A percentile compares a stretch with the other conserved stretches of the same genome.
Evolutionary conservation across 208 protist species (phyloP).

Genomic region (Herpetomonas tarakana): DNA sequence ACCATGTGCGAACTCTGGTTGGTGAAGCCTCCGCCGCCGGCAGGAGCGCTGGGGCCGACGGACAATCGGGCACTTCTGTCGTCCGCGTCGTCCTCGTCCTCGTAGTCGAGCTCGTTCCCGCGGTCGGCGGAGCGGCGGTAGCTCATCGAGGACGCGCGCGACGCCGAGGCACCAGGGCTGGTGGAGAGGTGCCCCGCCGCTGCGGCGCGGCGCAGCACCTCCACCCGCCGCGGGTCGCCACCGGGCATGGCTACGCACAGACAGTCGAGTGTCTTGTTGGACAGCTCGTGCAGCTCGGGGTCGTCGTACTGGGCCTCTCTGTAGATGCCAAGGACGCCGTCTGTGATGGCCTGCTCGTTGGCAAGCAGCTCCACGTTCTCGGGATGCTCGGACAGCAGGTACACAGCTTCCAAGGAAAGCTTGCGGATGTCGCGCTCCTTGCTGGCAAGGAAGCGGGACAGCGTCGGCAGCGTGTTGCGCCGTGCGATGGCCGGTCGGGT

Average conservation of each 20-base stretch:
- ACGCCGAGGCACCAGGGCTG: background rate
- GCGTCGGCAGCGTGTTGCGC: constrained; percentile 76
- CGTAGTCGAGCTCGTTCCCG: background rate
- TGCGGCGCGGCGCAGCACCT: constrained; percentile 19
- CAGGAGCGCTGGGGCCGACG: constrained; percentile 7
- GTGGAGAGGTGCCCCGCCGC: constrained; percentile 16
- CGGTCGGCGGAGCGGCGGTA: constrained; percentile 1
- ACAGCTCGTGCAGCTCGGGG: constrained; percentile 62
- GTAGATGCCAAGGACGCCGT: constrained; percentile 65
- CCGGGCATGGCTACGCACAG: constrained; percentile 39
- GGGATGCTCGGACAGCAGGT: constrained; percentile 78
- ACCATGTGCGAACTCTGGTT: constrained; percentile 54
- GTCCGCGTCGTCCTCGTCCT: background rate
- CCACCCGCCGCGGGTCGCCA: constrained; percentile 42
- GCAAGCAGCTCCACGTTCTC: constrained; percentile 79
- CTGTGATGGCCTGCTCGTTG: constrained; percentile 38
- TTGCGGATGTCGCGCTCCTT: constrained; percentile 77
- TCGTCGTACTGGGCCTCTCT: constrained; percentile 74
- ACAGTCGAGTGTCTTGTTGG: constrained; percentile 41
- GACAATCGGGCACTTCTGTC: constrained; percentile 3
- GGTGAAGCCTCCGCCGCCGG: constrained; percentile 14
- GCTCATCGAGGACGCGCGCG: background rate
- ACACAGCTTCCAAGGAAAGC: constrained; percentile 60
- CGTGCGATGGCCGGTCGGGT: constrained; percentile 75
- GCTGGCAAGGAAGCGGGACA: constrained; percentile 78